Percentiles rank a stretch among this genome's conserved stretches.
These are phyloP conservation scores for peach (Prunus persica) DNA, from an alignment of 306 rosid genomes.

Conservation along the genomic window DNA sequence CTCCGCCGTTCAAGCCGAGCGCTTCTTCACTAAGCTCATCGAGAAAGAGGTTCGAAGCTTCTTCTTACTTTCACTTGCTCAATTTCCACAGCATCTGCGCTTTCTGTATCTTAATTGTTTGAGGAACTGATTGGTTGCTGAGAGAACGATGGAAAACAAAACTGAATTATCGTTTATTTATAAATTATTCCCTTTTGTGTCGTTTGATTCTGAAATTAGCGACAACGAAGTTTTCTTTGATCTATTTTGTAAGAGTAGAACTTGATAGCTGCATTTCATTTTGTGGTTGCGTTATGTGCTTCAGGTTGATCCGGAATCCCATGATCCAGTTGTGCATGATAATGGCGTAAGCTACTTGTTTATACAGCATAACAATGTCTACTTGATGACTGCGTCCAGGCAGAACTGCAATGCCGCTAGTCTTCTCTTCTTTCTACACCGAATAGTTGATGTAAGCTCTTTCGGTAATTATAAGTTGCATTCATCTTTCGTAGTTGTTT, in stretches of 20 bases:
- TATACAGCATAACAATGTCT: constrained; percentile 92
- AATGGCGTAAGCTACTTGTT: constrained; percentile 91
- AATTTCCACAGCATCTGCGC: background rate
- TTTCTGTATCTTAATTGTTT: constrained; percentile 2
- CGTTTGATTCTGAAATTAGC: background rate
- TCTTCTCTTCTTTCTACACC: constrained; percentile 85
- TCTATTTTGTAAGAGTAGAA: background rate
- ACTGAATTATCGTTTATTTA: background rate
- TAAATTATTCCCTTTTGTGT: background rate
- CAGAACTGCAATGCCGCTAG: constrained; percentile 99
- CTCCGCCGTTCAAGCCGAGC: constrained; percentile 87
- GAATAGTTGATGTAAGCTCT: constrained; percentile 77
- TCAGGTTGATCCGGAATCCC: constrained; percentile 93
- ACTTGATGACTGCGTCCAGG: constrained; percentile 83
- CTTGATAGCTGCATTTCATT: background rate
- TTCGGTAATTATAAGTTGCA: constrained; percentile 10
- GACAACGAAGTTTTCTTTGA: background rate
- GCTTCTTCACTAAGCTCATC: constrained; percentile 96
- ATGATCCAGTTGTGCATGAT: constrained; percentile 87
- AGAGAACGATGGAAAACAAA: constrained; percentile 3
- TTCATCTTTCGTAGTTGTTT: background rate
- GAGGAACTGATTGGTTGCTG: constrained; percentile 7
- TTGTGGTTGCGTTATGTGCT: background rate
- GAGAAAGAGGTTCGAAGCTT: constrained; percentile 67
- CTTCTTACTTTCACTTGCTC: background rate